A percentile compares a stretch with the other conserved stretches of the same genome.
phyloP scores from a whole-genome alignment of 768 basidiomycete genomes.

The Coprinopsis strossmayeri region DNA sequence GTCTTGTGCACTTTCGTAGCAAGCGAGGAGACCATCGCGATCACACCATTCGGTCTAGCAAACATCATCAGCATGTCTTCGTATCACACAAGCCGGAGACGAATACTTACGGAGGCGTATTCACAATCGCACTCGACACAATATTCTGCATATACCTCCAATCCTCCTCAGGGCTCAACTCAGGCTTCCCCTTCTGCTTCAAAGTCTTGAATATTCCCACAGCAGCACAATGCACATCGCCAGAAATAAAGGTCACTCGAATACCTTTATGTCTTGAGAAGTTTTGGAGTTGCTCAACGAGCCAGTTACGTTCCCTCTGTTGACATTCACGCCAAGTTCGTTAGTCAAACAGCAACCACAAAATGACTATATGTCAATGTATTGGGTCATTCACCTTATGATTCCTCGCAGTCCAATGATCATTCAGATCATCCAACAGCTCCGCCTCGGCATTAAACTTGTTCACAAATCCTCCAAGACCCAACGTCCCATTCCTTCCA shows the following conservation, averaged over 20 bases:
- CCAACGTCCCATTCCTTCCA: conserved; percentile 59
- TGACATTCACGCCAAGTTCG: background rate
- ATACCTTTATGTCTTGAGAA: conserved; percentile 56
- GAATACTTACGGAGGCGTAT: conserved; percentile 72
- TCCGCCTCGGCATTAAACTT: conserved; percentile 93
- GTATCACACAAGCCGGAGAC: background rate
- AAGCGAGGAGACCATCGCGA: conserved; percentile 74
- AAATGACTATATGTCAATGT: too few relatives aligned
- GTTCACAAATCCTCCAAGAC: conserved; percentile 76
- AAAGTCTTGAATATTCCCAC: conserved; percentile 75
- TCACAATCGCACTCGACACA: conserved; percentile 92
- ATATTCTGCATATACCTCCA: conserved; percentile 89
- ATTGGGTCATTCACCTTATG: conserved; percentile 53
- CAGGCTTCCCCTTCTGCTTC: conserved; percentile 38
- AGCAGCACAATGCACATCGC: conserved; percentile 91
- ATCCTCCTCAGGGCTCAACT: conserved; percentile 52
- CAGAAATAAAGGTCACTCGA: conserved; percentile 82
- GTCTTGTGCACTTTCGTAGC: conserved; percentile 82
- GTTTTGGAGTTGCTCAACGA: conserved; percentile 73
- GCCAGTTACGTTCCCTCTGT: conserved; percentile 86
- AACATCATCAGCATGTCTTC: background rate
- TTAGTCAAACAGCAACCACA: conserved; percentile 4
- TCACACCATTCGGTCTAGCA: conserved; percentile 60
- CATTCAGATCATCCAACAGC: conserved; percentile 89
- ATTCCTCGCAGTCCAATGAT: conserved; percentile 82